Evolutionary conservation across 164 flowering plant genomes (phyloP), one percentile per base, ranked within the genome.

Genomic region (Nelumbo lutea): DNA sequence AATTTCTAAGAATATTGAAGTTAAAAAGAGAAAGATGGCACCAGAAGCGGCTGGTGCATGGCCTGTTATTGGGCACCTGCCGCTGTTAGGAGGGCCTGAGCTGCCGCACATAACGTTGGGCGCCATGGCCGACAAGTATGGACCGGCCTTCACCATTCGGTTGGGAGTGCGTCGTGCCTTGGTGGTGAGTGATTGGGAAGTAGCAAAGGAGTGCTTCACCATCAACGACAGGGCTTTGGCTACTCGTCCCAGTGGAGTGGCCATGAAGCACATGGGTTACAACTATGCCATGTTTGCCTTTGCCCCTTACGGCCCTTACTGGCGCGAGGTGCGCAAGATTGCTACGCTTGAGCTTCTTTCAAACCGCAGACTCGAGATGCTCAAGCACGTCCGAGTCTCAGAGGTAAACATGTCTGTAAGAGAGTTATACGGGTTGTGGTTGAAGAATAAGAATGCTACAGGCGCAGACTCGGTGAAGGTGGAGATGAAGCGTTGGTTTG

Each of bases 401-500:
- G 76, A 73, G 65, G 39, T 72, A 53, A 62, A 63, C 27, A 57
- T 0, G 2, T 70, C 39, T 7, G 55, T 70, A 13, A 70, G 64
- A 58, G 73, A 63, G 15, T 9, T 70, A 14, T 43, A 70, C 55
- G 41, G 45, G 10, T 5, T 55, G 9, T 63, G 55, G 44, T 13
- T 0, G 60, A 62, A 52, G 14, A 48, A 41, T 39, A 27, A 27
- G 27, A 27, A 27, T n/a, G 39, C 5, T 0, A 9, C 59, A 10
- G 63, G 59, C 9, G 27, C 46, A 4, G 71, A 48, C 3, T 9
- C 61, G 27, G 27, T 27, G 27, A 27, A 27, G n/a, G 68, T 78
- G 60, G 80, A 80, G 27, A 62, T 77, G 73, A 75, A 68, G 64
- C 9, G 42, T 8, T 78, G 75, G 81, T 73, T 80, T 48, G 68